Percentiles rank a stretch among this genome's conserved stretches.
phyloP scores from a whole-genome alignment of 345 rosid species.

The Lepidium sativum region DNA sequence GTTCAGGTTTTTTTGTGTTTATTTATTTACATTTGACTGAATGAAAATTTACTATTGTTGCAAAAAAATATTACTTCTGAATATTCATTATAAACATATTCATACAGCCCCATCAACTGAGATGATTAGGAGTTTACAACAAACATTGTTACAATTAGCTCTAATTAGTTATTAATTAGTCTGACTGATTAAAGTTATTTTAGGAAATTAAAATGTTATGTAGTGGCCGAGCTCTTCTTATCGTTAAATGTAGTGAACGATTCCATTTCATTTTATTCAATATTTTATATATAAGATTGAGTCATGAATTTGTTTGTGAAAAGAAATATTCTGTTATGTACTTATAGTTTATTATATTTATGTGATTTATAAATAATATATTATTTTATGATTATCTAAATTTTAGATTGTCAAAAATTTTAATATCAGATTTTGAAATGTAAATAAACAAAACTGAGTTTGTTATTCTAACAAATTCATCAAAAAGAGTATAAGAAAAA shows the following conservation, averaged over 20 bases:
- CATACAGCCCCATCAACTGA: too few species aligned
- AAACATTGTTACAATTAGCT: background rate
- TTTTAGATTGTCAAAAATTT: background rate
- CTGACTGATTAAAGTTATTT: background rate
- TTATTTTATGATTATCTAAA: background rate
- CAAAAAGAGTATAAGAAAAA: background rate
- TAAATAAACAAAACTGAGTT: background rate
- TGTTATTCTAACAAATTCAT: constrained; percentile 5
- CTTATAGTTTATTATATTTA: background rate
- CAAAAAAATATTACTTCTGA: too few species aligned
- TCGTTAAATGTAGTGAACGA: too few species aligned
- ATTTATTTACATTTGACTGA: too few species aligned
- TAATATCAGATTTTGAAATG: background rate
- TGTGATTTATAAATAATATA: background rate
- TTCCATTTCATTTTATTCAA: too few species aligned
- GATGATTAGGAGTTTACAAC: background rate
- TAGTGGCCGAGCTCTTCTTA: too few species aligned
- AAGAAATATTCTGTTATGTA: too few species aligned
- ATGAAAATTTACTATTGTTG: too few species aligned
- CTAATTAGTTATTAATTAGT: background rate
- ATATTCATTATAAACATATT: too few species aligned
- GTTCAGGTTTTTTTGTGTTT: background rate
- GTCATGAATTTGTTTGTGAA: too few species aligned
- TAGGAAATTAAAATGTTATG: background rate
- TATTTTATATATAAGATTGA: too few species aligned